These are phyloP conservation scores for Fusarium sp. DNA, from an alignment of 2,329 filamentous ascomycete genomes.

Conservation along the genomic window DNA sequence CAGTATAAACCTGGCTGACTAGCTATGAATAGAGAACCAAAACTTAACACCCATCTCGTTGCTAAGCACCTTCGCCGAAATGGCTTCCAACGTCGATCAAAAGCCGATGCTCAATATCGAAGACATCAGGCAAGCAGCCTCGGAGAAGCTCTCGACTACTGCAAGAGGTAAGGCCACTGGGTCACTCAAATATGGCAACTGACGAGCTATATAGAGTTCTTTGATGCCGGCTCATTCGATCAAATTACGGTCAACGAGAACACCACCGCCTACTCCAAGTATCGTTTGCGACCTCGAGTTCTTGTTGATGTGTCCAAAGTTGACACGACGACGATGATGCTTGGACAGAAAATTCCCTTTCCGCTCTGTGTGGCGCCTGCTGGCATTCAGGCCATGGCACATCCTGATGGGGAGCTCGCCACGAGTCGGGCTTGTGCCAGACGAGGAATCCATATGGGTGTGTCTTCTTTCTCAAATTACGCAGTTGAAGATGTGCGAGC, in stretches of 20 bases:
- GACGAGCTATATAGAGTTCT: constrained; percentile 1
- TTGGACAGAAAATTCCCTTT: constrained; percentile 48
- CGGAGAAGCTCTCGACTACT: neutral
- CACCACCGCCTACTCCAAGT: neutral
- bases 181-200: no score
- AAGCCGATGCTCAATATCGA: neutral
- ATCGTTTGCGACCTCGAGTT: constrained; percentile 8
- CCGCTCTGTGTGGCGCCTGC: constrained; percentile 61
- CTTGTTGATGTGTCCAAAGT: constrained; percentile 11
- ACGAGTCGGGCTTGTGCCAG: constrained; percentile 55
- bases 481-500: neutral
- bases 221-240: neutral
- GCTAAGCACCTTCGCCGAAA: neutral
- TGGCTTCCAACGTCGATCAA: neutral
- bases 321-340: neutral
- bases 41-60: no score
- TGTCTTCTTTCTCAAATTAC: constrained; percentile 52
- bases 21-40: no score
- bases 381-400: constrained; percentile 60
- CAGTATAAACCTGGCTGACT: no score
- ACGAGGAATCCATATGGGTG: constrained; percentile 55
- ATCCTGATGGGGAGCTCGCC: constrained; percentile 59
- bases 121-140: neutral
- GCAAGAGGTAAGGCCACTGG: neutral
- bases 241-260: constrained; percentile 9